Base-by-base conservation (phyloP, 2,329 filamentous ascomycete species). In the Ophiostoma perfectum region DNA sequence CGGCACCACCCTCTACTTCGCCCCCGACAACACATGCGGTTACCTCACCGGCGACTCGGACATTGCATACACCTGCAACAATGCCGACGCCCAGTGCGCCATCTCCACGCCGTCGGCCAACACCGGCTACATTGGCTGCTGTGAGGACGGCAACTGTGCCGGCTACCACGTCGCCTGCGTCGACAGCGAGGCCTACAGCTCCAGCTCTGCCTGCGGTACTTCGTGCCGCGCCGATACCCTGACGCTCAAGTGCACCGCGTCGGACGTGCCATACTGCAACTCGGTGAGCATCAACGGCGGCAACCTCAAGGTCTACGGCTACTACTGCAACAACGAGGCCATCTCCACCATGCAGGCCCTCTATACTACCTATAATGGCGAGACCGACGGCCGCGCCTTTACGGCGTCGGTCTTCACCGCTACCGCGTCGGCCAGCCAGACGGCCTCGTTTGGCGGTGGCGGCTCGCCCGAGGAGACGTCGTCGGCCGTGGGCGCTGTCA, bases 1-100 rank as follows among this genome's bases (percentile, higher is more conserved):
- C 14, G 42, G 18, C 1, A 67, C 66, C 14, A 70, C 71, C 7
- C 58, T 69, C 6, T 72, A 65, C 67, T 66, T 64, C 36, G 72
- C 72, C 49, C 18, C 55, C n/a, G 72, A 72, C 69, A 71, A 71
- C 64, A 72, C 72, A 2, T 72, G 72, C 52, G 72, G 70, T 27
- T 72, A 52, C 63, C 8, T 72, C 36, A 58, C 64, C 5, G 71
- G 71, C 7, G 44, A 38, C 12, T 14, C 42, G 67, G 71, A 60
- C 18, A 5, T 9, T n/a, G 45, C 69, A 14, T 72, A 68, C 63
- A 70, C 64, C 5, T 72, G 71, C 64, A 68, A 65, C 64, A 38
- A 69, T 12, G 18, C 12, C 1, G 11, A 44, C 4, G 69, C 69
- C 6, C 38, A 42, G 39, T 72, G 71, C 38, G 71, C 63, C 47